Evolutionary conservation across 1,284 basidiomycete genomes (phyloP).

Genomic region (Phaffia rhodozyma): DNA sequence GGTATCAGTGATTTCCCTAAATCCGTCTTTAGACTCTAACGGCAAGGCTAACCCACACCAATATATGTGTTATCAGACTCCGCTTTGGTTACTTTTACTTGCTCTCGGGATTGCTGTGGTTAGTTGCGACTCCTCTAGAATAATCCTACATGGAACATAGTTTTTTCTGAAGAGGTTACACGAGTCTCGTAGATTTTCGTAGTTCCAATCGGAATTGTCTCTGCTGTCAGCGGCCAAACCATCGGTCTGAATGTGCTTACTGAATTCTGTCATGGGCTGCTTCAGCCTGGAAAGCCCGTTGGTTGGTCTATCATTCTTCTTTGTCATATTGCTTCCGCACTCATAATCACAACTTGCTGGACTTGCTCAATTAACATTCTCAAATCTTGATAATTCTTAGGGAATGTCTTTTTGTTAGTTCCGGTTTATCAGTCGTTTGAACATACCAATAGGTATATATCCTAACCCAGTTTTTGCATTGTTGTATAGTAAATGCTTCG

Average conservation of each 20-base stretch:
- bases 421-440: too few species aligned
- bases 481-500: conserved; percentile 22
- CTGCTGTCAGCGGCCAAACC: conserved; percentile 40
- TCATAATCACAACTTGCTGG: not conserved
- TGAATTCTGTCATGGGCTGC: conserved; percentile 39
- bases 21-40: not conserved
- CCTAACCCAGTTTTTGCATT: not conserved
- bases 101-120: conserved; percentile 37
- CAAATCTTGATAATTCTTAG: too few species aligned
- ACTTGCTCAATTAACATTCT: not conserved
- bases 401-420: too few species aligned
- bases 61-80: conserved; percentile 23
- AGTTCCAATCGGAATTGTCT: conserved; percentile 39
- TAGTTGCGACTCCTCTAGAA: conserved; percentile 7
- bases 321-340: not conserved
- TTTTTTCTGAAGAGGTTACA: conserved; percentile 3
- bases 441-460: too few species aligned
- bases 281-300: conserved; percentile 42
- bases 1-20: not conserved
- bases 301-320: conserved; percentile 27
- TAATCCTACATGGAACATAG: too few species aligned
- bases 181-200: conserved; percentile 27
- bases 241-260: conserved; percentile 41
- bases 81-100: conserved; percentile 39
- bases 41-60: not conserved